Evolutionary conservation across 2,329 filamentous ascomycete species (phyloP), one percentile per base, ranked within the genome.

Genomic region (Polychaeton citri): DNA sequence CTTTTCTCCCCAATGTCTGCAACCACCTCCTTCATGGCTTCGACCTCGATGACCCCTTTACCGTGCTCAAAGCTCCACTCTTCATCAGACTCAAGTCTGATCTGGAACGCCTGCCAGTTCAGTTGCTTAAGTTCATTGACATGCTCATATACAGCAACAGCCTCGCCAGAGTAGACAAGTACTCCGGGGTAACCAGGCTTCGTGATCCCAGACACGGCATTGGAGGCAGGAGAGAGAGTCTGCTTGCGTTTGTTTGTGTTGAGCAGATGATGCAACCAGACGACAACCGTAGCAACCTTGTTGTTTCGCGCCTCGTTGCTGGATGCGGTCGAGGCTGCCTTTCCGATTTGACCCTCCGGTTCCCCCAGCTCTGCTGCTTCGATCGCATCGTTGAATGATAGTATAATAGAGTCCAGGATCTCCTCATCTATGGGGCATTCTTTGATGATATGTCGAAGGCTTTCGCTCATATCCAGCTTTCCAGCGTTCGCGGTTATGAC

Each of bases 101-200:
- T 57, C 41, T 66, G 62, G 35, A 66, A 66, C 0, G 63, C 63
- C 31, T 58, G 53, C 63, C 63, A 66, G 15, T 64, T 65, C 41
- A 59, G 52, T 12, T 47, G 47, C 38, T 64, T 65, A 13, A 66
- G 47, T 15, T 52, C 53, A 24, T 54, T 56, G 21, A 66, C 56
- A 40, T 66, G 63, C 28, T 60, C 59, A 30, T 51, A 48, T 17
- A 66, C 60, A 2, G 53, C 53, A 8, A 37, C 30, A 0, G 45
- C 41, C 3, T 60, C 56, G 1, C 63, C 63, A 3, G 58, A 58
- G 40, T 62, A 66, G 20, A 65, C 39, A 40, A 66, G 49, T 4
- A 65, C 49, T 10, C 63, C 63, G 16, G 63, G 63, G 38, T 66
- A 65, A 6, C 63, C 63, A 2, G 63, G 62, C 38, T 66, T 66